Evolutionary conservation across 2,329 filamentous ascomycete genomes (phyloP).

Genomic region (Pseudocercospora fuligena): DNA sequence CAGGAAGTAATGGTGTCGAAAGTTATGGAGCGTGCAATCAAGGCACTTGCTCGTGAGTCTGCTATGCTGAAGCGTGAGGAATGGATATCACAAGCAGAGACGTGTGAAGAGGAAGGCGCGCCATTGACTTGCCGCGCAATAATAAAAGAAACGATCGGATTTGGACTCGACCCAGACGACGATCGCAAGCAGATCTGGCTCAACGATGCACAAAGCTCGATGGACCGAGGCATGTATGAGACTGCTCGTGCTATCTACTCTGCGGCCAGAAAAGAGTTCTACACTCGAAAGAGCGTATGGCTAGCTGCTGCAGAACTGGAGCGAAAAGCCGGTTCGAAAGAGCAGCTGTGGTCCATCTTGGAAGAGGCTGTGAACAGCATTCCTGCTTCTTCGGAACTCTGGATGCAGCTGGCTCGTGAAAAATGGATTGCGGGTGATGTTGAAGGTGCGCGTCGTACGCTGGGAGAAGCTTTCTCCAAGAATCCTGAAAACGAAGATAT

Average conservation of each 20-base stretch:
- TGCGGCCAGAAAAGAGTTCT: constrained; percentile 86
- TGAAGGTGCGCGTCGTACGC: constrained; percentile 81
- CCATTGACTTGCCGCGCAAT: constrained; percentile 86
- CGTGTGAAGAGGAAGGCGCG: constrained; percentile 90
- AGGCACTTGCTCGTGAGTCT: constrained; percentile 84
- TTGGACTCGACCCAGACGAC: constrained; percentile 92
- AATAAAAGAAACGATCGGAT: constrained; percentile 89
- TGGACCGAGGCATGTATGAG: constrained; percentile 80
- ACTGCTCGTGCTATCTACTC: constrained; percentile 93
- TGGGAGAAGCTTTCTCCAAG: constrained; percentile 89
- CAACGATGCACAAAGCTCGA: constrained; percentile 85
- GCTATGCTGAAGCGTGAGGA: constrained; percentile 98
- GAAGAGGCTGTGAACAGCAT: constrained; percentile 95
- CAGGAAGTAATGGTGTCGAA: constrained; percentile 75
- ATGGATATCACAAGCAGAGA: constrained; percentile 94
- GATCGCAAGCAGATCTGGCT: constrained; percentile 95
- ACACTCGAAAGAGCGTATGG: constrained; percentile 86
- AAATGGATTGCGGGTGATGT: constrained; percentile 89
- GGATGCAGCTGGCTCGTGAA: constrained; percentile 95
- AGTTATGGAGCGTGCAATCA: constrained; percentile 92
- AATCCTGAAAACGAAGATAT: constrained; percentile 98
- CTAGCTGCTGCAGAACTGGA: constrained; percentile 89
- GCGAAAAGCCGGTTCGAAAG: constrained; percentile 82
- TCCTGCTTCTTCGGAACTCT: constrained; percentile 86
- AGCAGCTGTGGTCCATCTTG: constrained; percentile 80